phyloP scores from a whole-genome alignment of 73 alveolate genomes.

The Durusdinium trenchii region DNA sequence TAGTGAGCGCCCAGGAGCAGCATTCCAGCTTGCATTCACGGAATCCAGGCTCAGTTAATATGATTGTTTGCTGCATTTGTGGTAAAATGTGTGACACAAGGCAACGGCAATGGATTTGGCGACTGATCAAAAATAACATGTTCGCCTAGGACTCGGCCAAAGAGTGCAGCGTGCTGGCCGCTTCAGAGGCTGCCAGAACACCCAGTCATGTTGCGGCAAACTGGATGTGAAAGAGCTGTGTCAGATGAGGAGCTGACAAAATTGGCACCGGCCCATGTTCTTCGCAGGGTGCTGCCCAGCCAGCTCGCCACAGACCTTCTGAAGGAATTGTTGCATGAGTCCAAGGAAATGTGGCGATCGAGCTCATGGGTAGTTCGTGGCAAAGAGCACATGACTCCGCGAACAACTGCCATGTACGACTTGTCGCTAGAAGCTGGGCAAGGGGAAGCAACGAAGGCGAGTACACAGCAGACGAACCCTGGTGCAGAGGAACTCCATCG shows the following conservation, averaged over 20 bases:
- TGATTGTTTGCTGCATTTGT: no score
- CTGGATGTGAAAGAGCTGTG: slow-evolving; percentile 12
- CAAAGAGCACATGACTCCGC: slow-evolving; percentile 28
- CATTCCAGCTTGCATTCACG: no score
- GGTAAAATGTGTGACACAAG: no score
- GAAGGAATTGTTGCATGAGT: not conserved
- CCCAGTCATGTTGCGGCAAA: not conserved
- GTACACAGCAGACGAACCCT: not conserved
- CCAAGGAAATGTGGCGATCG: not conserved
- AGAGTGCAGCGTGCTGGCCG: no score
- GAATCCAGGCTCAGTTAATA: no score
- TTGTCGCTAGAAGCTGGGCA: not conserved
- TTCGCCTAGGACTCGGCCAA: no score
- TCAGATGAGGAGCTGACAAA: slow-evolving; percentile 49
- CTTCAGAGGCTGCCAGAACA: slow-evolving; percentile 34
- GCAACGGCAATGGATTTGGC: no score
- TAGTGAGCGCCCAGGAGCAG: no score
- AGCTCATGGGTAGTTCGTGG: slow-evolving; percentile 75
- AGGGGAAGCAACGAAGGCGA: not conserved
- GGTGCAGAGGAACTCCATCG: not conserved
- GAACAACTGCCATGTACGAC: slow-evolving; percentile 66
- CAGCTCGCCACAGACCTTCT: slow-evolving; percentile 38
- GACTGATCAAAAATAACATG: no score
- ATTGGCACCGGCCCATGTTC: slow-evolving; percentile 41
- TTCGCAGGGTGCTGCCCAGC: slow-evolving; percentile 42